Evolutionary conservation across 2,329 filamentous ascomycete species (phyloP), one percentile per base, ranked within the genome.

Genomic region (Aspergillus pseudoglaucus): DNA sequence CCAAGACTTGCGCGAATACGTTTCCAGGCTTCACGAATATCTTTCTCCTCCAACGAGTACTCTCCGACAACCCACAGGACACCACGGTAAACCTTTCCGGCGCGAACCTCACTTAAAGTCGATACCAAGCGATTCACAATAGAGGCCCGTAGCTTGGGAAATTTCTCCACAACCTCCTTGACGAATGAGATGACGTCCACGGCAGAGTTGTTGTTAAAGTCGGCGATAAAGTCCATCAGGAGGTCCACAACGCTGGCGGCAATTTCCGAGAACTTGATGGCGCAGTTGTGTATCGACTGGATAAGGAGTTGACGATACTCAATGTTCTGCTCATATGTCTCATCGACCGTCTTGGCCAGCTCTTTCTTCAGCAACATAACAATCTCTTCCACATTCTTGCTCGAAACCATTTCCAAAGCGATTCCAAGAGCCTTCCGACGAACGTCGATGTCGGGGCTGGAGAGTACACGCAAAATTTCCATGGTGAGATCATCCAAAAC

Each of bases 101-200:
- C 90, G 51, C 93, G 85, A 22, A 98, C 93, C 68, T 98, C 93
- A 59, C 85, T 85, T 40, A 98, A 77, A 1, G 93, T 97, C 12
- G 88, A 86, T 6, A 97, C 90, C 14, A 98, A 76, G 51, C 90
- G 86, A 61, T 87, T 83, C 6, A 97, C 85, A 58, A 98, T 97
- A 1, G 88, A 87, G 30, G 84, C 82, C 51, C 93, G 84, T 49
- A 98, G 79, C 59, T 88, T 84, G 6, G 93, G 93, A 75, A 97
- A 98, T 64, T 95, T 95, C 73, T 98, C 93, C 6, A 97, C 91
- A 3, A 98, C 93, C 68, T 98, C 93, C 73, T 98, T 98, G 54
- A 98, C 90, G 64, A 98, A 98, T 47, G 89, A 90, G 64, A 98
- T 97, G 46, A 98, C 91, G 69, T 98, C 93, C 25, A 98, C 88